Evolutionary conservation across 768 basidiomycete species (phyloP).

Genomic region (Cystobasidium tubakii): DNA sequence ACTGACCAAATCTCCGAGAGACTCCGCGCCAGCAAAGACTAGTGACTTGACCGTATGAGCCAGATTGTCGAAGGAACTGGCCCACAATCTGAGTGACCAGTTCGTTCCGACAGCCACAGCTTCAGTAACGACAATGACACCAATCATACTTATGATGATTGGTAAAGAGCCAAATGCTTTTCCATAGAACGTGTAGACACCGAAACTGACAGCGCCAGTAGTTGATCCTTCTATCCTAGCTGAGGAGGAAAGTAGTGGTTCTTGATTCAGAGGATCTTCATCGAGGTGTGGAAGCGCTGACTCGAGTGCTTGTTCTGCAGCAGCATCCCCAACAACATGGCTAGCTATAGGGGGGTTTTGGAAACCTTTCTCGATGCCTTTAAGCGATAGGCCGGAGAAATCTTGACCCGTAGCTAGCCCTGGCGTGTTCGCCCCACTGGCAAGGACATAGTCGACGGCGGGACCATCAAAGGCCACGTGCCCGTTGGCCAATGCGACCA

Average conservation of each 20-base stretch:
- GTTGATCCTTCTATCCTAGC: slow-evolving; percentile 8
- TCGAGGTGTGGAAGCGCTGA: background rate
- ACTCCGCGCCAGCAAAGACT: background rate
- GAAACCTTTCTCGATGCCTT: background rate
- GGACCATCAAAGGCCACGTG: slow-evolving; percentile 38
- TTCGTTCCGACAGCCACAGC: slow-evolving; percentile 23
- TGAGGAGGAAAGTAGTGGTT: slow-evolving; percentile 3
- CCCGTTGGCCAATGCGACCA: slow-evolving; percentile 41
- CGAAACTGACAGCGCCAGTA: slow-evolving; percentile 28
- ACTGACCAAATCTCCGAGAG: slow-evolving; percentile 24
- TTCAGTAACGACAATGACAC: background rate
- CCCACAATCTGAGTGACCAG: slow-evolving; percentile 31
- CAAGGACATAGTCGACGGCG: slow-evolving; percentile 33
- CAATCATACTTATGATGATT: background rate
- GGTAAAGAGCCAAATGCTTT: slow-evolving; percentile 8
- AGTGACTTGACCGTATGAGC: background rate
- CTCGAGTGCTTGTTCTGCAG: slow-evolving; percentile 14
- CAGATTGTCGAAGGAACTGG: slow-evolving; percentile 24
- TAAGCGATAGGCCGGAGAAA: slow-evolving; percentile 17
- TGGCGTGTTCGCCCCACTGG: slow-evolving; percentile 27
- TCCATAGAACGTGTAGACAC: slow-evolving; percentile 26
- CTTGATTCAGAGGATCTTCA: slow-evolving; percentile 19
- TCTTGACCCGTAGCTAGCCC: slow-evolving; percentile 23
- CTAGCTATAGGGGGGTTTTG: background rate
- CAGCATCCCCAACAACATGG: slow-evolving; percentile 16